Evolutionary conservation across 2,329 filamentous ascomycete species (phyloP), one percentile per base, ranked within the genome.

Genomic region (Ilyonectria mors-panacis): DNA sequence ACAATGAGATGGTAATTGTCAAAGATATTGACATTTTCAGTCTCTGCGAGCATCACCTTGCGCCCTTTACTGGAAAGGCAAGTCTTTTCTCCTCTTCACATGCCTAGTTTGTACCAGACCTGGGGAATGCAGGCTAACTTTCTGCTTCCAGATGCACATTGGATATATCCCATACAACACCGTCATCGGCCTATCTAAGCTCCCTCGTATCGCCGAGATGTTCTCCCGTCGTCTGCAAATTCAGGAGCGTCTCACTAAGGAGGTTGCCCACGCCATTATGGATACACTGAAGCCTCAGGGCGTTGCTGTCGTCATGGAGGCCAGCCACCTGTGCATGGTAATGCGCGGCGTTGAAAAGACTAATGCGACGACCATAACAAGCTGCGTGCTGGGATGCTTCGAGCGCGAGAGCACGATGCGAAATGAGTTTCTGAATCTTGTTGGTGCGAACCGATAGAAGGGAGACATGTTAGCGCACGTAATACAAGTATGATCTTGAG

Each of bases 271-370:
- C 69, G 95, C 96, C 17, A 92, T 99, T 69, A 94, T 94, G 79
- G 95, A 98, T 77, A 91, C 98, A 12, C 87, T 99, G 53, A 93
- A 97, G 79, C 96, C 96, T 2, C 94, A 97, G 78, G 96, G 96
- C 51, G 95, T 99, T 2, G 95, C 94, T 19, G 96, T 99, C 2
- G 95, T 99, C 66, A 97, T 99, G 92, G 96, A 99, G 78, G 96
- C 94, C 17, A 95, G 91, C 77, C 96, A 99, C 82, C 85, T 98
- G 53, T 99, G 96, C 85, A 99, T 98, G 95, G 94, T 97, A 15
- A 98, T 98, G 95, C 90, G 96, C 53, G 96, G 96, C n/a, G 95
- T 99, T 10, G 89, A 98, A 79, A 98, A 99, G 86, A 94, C 94
- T 0, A 89, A 87, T 44, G 91, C 93, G 57, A 92, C 89, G n/a